These are phyloP conservation scores for Pseudocercospora vitis DNA, from an alignment of 2,329 filamentous ascomycete species.

Conservation along the genomic window DNA sequence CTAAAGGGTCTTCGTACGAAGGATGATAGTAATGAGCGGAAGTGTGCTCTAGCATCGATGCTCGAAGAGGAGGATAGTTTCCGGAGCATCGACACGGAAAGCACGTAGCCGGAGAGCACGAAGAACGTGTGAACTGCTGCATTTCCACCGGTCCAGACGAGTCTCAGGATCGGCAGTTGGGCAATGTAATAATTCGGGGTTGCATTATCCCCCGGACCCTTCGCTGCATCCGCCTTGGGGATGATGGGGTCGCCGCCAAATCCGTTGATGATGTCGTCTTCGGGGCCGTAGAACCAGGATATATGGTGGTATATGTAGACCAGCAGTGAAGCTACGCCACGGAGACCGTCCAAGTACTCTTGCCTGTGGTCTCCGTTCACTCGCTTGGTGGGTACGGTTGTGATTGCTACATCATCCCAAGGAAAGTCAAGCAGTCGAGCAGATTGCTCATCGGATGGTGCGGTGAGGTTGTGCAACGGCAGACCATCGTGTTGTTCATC, in stretches of 20 bases:
- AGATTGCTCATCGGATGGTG: background rate
- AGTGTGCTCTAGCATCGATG: conserved; percentile 7
- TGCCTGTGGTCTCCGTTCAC: conserved; percentile 38
- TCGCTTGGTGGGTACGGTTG: background rate
- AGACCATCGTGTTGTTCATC: background rate
- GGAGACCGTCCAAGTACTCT: conserved; percentile 62
- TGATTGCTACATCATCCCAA: background rate
- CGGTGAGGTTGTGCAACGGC: background rate
- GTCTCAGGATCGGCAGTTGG: conserved; percentile 57
- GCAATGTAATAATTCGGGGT: conserved; percentile 48
- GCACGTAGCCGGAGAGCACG: conserved; percentile 53
- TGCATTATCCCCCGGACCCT: background rate
- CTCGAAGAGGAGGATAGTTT: conserved; percentile 9
- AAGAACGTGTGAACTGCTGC: conserved; percentile 56
- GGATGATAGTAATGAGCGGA: conserved; percentile 14
- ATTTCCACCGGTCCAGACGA: conserved; percentile 58
- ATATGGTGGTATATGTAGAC: conserved; percentile 64
- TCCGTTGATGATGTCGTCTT: conserved; percentile 47
- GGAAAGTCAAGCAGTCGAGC: background rate
- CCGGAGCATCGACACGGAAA: conserved; percentile 33
- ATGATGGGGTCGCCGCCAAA: conserved; percentile 15
- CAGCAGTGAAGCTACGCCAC: conserved; percentile 64
- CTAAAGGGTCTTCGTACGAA: conserved; percentile 22
- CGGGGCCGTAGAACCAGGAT: conserved; percentile 25
- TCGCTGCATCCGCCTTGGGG: background rate